Evolutionary conservation across 2,329 filamentous ascomycete genomes (phyloP).

Genomic region (Diaporthe vexans): DNA sequence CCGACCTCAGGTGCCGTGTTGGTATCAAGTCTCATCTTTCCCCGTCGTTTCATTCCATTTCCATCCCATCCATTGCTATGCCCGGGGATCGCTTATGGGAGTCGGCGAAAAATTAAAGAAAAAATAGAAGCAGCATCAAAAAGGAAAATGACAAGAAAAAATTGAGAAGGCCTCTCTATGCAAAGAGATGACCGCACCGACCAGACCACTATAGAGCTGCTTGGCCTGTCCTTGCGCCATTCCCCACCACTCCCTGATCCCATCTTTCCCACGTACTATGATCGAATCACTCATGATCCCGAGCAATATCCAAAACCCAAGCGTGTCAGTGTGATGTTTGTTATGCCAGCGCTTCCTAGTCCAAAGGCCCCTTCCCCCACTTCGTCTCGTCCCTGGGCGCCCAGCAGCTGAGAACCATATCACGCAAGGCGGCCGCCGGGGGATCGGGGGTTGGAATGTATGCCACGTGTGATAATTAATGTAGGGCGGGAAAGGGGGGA

Average conservation of each 20-base stretch:
- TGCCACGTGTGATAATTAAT: neutral
- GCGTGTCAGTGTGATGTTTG: conserved; percentile 22
- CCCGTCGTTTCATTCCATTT: conserved; percentile 35
- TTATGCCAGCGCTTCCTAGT: conserved; percentile 9
- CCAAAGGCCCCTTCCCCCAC: neutral
- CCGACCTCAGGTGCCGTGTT: conserved; percentile 21
- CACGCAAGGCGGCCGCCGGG: neutral
- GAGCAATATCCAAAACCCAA: conserved; percentile 27
- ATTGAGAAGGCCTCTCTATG: neutral
- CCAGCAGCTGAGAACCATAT: conserved; percentile 5
- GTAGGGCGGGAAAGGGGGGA: neutral
- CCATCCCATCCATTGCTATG: conserved; percentile 32
- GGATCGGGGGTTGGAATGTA: neutral
- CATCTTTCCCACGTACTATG: conserved; percentile 1
- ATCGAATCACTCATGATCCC: neutral
- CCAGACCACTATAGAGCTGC: neutral
- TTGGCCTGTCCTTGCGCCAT: conserved; percentile 6
- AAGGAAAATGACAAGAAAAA: neutral
- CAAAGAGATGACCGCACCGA: neutral
- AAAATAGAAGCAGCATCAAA: conserved; percentile 13
- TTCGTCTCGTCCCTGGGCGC: neutral
- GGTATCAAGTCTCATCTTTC: conserved; percentile 26
- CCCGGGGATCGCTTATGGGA: neutral
- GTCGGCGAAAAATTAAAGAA: neutral
- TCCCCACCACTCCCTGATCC: conserved; percentile 16